Evolutionary conservation across 768 basidiomycete genomes (phyloP).

Genomic region (Leccinum olivaceopallidum): DNA sequence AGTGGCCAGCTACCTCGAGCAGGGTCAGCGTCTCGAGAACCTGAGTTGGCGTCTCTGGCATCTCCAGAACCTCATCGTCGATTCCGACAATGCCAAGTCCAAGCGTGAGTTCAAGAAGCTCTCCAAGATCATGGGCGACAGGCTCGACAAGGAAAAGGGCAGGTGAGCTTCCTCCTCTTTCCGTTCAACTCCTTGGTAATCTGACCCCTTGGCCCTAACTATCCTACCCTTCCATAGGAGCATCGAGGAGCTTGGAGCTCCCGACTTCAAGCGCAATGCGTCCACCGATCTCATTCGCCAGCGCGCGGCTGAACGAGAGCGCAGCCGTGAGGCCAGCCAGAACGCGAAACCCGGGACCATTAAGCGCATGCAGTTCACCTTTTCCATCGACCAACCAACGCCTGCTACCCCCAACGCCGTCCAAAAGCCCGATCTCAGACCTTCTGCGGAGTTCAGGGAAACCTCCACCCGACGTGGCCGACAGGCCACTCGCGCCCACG

Average conservation of each 20-base stretch:
- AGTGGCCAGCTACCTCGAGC: slow-evolving; percentile 88
- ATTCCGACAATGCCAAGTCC: slow-evolving; percentile 76
- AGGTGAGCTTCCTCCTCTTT: not conserved
- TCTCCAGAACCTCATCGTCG: slow-evolving; percentile 88
- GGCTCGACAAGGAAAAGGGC: slow-evolving; percentile 91
- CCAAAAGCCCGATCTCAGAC: slow-evolving; percentile 67
- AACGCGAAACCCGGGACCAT: slow-evolving; percentile 69
- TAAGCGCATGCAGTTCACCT: slow-evolving; percentile 90
- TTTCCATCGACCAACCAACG: slow-evolving; percentile 73
- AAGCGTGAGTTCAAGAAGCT: slow-evolving; percentile 91
- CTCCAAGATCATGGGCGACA: slow-evolving; percentile 87
- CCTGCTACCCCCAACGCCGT: slow-evolving; percentile 46
- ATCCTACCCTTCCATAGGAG: slow-evolving; percentile 69
- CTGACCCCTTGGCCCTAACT: slow-evolving; percentile 16
- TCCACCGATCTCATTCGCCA: slow-evolving; percentile 79
- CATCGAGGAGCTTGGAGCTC: slow-evolving; percentile 83
- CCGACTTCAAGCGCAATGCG: slow-evolving; percentile 78
- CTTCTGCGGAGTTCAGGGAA: slow-evolving; percentile 64
- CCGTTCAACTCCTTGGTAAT: slow-evolving; percentile 18
- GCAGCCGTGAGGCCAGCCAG: slow-evolving; percentile 68
- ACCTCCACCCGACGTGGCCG: slow-evolving; percentile 39
- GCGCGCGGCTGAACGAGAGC: slow-evolving; percentile 81
- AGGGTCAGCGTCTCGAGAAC: slow-evolving; percentile 90
- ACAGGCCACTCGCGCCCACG: slow-evolving; percentile 31
- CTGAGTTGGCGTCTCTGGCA: slow-evolving; percentile 92